Evolutionary conservation across 1,139 yeast species (phyloP).

Genomic region (Magnusiomyces ingens): DNA sequence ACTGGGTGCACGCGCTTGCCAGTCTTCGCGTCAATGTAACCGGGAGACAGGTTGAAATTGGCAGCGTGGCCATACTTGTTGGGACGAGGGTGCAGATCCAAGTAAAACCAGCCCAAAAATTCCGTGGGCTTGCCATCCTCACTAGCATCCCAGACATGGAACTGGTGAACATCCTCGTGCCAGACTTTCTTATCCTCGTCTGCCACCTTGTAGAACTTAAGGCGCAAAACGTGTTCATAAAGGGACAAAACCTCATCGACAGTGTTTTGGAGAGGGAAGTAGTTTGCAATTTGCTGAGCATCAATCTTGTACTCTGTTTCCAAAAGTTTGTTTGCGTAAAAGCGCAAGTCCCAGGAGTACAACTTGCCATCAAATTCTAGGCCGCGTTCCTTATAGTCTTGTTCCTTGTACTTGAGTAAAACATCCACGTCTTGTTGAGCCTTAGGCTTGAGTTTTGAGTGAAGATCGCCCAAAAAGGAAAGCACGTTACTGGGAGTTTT

Average conservation of each 20-base stretch:
- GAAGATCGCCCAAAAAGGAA: conserved; percentile 56
- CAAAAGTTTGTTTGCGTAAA: conserved; percentile 55
- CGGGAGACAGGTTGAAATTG: conserved; percentile 63
- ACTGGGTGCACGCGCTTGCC: conserved; percentile 55
- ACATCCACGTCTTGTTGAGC: conserved; percentile 49
- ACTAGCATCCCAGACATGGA: conserved; percentile 59
- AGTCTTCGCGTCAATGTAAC: conserved; percentile 44
- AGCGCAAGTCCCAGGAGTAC: conserved; percentile 70
- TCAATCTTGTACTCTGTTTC: conserved; percentile 68
- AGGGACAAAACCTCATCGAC: conserved; percentile 60
- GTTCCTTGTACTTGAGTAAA: conserved; percentile 47
- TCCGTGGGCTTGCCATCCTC: conserved; percentile 42
- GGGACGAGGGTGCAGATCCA: conserved; percentile 78
- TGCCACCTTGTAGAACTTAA: conserved; percentile 53
- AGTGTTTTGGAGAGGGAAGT: conserved; percentile 67
- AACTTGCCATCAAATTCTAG: conserved; percentile 40
- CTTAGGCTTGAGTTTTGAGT: conserved; percentile 48
- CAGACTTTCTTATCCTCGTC: conserved; percentile 41
- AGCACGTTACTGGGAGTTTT: conserved; percentile 54
- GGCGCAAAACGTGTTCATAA: conserved; percentile 60
- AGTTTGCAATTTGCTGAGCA: conserved; percentile 63
- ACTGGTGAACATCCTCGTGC: conserved; percentile 75
- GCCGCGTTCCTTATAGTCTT: conserved; percentile 44
- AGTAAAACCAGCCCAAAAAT: conserved; percentile 71
- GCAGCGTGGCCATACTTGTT: conserved; percentile 89